phyloP scores from a whole-genome alignment of 2,329 filamentous ascomycete species.

The Colletotrichum siamense region DNA sequence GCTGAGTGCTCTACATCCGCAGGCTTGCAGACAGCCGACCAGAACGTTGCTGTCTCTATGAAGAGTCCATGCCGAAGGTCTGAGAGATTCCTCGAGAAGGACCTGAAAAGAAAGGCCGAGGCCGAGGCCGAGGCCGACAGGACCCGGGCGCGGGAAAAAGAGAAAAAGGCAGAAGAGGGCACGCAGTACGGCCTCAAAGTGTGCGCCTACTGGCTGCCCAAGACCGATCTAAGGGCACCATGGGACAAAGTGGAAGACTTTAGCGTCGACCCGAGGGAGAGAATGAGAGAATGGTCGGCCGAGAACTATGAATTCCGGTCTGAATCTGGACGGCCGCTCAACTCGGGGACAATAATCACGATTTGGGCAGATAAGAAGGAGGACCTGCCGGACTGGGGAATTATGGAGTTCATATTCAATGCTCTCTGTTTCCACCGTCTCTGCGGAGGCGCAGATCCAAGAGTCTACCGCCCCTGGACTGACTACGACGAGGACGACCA shows the following conservation, averaged over 20 bases:
- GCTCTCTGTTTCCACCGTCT: neutral
- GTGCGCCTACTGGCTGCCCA: too few relatives aligned
- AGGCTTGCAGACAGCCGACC: too few relatives aligned
- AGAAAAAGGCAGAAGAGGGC: neutral
- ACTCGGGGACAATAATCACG: neutral
- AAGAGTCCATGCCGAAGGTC: neutral
- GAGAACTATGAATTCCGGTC: neutral
- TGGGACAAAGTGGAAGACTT: neutral
- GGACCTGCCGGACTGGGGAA: neutral
- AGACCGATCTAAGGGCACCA: too few relatives aligned
- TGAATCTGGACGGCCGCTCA: neutral
- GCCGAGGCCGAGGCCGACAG: neutral
- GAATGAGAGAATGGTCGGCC: neutral
- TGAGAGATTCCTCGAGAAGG: accelerated
- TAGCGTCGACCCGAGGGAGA: neutral
- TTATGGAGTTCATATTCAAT: neutral
- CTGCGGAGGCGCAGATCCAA: neutral
- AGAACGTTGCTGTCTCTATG: too few relatives aligned
- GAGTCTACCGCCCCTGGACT: neutral
- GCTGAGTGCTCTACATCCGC: too few relatives aligned
- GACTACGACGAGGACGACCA: neutral
- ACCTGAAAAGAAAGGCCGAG: neutral
- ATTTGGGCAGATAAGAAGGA: neutral
- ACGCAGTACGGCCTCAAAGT: neutral
- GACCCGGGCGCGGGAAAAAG: neutral